Percentiles rank a stretch among this genome's conserved stretches.
phyloP scores from a whole-genome alignment of 2,329 filamentous ascomycete species.

The Fusarium temperatum region DNA sequence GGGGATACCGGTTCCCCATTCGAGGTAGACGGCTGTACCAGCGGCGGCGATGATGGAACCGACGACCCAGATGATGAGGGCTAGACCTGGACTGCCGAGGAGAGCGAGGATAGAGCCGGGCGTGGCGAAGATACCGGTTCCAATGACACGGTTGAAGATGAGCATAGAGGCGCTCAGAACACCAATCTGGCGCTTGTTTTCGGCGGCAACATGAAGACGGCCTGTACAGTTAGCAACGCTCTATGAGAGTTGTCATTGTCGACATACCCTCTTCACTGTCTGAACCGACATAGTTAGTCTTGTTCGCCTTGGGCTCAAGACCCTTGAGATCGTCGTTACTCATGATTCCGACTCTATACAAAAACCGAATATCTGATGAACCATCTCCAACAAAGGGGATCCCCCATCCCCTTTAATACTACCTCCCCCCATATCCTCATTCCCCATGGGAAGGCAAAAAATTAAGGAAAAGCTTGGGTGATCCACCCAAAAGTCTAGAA shows the following conservation, averaged over 20 bases:
- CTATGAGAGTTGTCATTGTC: not conserved
- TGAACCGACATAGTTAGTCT: conserved; percentile 27
- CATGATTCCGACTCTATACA: conserved; percentile 11
- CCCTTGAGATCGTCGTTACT: conserved; percentile 30
- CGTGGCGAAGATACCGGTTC: conserved; percentile 73
- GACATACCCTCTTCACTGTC: conserved; percentile 38
- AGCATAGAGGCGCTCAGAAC: conserved; percentile 64
- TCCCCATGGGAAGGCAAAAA: conserved; percentile 26
- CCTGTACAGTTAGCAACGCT: conserved; percentile 25
- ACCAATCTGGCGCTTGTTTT: conserved; percentile 65
- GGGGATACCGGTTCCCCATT: conserved; percentile 72
- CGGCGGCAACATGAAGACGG: conserved; percentile 51
- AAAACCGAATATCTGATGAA: not conserved
- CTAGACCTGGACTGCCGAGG: conserved; percentile 68
- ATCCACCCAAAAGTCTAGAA: conserved; percentile 38
- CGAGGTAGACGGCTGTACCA: conserved; percentile 71
- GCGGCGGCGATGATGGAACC: conserved; percentile 70
- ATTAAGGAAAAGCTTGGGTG: conserved; percentile 5
- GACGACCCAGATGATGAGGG: conserved; percentile 70
- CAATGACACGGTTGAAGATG: conserved; percentile 73
- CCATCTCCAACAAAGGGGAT: not conserved
- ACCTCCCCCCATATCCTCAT: not conserved
- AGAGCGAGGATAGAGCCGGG: conserved; percentile 65
- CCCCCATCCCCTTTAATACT: conserved; percentile 23
- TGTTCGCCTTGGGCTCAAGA: conserved; percentile 20